These are phyloP conservation scores for Globisporangium abappressorium DNA, from an alignment of 352 stramenopile genomes.

Conservation along the genomic window DNA sequence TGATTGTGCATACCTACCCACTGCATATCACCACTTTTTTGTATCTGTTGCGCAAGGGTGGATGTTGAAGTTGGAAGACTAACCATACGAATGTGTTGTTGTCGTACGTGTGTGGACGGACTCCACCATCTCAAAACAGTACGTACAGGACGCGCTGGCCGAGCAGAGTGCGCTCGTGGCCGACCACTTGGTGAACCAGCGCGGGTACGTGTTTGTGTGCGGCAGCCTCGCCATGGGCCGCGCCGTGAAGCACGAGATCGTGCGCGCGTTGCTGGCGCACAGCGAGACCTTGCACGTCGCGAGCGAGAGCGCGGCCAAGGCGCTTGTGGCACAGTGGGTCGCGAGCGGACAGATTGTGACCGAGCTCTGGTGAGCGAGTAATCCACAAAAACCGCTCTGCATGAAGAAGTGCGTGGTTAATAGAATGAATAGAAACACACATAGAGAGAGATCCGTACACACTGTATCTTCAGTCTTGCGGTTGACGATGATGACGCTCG, in stretches of 20 bases:
- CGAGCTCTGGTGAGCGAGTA: slow-evolving; percentile 62
- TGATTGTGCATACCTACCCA: background rate
- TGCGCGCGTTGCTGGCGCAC: slow-evolving; percentile 43
- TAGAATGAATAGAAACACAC: background rate
- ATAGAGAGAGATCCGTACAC: background rate
- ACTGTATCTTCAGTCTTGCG: background rate
- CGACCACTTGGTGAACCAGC: slow-evolving; percentile 46
- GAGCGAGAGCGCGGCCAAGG: slow-evolving; percentile 40
- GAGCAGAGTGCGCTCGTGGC: slow-evolving; percentile 57
- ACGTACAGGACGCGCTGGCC: slow-evolving; percentile 67
- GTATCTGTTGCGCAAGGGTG: background rate
- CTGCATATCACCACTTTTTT: too few relatives aligned
- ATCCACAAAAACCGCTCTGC: background rate
- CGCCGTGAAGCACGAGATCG: slow-evolving; percentile 66
- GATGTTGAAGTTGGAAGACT: background rate
- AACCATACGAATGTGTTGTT: background rate
- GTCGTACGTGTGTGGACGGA: too few relatives aligned
- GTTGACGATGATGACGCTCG: background rate
- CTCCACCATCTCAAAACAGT: slow-evolving; percentile 23
- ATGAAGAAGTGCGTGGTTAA: background rate
- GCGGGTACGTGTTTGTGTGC: slow-evolving; percentile 74
- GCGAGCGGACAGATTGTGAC: slow-evolving; percentile 48
- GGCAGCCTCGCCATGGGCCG: slow-evolving; percentile 78
- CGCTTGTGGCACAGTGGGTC: slow-evolving; percentile 43
- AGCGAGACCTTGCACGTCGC: slow-evolving; percentile 27